Base-by-base conservation (phyloP, 805 yeast species). In the Saccharomyces mikatae region DNA sequence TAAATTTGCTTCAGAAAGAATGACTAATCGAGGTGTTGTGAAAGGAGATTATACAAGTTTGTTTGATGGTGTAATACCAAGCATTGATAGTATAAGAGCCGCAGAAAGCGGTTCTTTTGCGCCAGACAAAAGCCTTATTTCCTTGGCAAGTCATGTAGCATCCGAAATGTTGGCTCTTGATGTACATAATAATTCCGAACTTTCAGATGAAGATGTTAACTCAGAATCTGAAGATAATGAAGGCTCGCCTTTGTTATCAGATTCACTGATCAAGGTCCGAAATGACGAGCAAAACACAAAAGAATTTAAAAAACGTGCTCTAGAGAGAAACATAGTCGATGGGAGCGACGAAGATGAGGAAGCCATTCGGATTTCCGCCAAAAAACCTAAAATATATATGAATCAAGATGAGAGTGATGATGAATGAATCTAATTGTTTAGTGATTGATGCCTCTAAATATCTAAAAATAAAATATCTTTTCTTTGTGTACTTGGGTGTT, bases 51-150 rank as follows among this genome's bases (percentile, higher is more conserved):
- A 60, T 51, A 46, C 61, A n/a, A 57, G 24, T 14, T 56, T 70
- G 27, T 70, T 70, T 56, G 67, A 59, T 28, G 72, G 72, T 0
- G 53, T 61, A 1, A 54, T 67, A 8, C 67, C 69, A 1, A 46
- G 54, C 26, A 24, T 62, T 4, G 44, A 52, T 0, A 49, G 24
- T 22, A 36, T 60, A 24, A 27, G 50, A 13, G 47, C 47, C 3
- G 6, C 48, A 4, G 56, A 55, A 2, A 47, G 32, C 14, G 14
- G 31, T 4, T 28, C 21, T 4, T 47, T 21, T n/a, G 53, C 46
- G 10, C 64, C 70, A 5, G 63, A 63, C 41, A 53, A 48, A 52
- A 31, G 65, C 1, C 53, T 66, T 22, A 50, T 60, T 28, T 52
- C 59, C 5, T 47, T 58, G 14, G 46, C 61, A 29, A 51, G 53